Percentiles rank a stretch among this genome's conserved stretches.
phyloP scores from a whole-genome alignment of 73 alveolate genomes.

The Diophrys appendiculata region DNA sequence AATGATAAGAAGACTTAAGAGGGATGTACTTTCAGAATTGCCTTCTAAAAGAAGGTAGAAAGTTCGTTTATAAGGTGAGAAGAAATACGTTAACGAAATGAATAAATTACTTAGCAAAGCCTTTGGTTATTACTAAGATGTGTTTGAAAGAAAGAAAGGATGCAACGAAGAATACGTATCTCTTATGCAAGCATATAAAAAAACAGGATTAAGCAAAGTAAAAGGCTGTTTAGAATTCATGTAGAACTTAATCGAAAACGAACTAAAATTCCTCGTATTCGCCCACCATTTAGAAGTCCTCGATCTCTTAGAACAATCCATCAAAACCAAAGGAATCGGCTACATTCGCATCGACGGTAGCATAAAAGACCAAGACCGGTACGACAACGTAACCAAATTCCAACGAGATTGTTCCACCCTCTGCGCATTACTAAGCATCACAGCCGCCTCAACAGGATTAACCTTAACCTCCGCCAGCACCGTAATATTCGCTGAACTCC shows the following conservation, averaged over 20 bases:
- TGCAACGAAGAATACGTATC: constrained; percentile 1
- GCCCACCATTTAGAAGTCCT: constrained; percentile 93
- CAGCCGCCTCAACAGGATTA: constrained; percentile 93
- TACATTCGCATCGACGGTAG: constrained; percentile 96
- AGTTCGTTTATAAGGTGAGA: neutral
- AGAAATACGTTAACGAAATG: neutral
- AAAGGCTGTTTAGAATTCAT: constrained; percentile 76
- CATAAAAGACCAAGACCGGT: constrained; percentile 73
- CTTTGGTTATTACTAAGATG: too few species aligned
- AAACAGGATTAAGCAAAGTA: constrained; percentile 79
- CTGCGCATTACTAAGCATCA: constrained; percentile 87
- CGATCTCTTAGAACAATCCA: constrained; percentile 89
- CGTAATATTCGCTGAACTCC: constrained; percentile 95
- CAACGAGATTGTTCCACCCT: constrained; percentile 76
- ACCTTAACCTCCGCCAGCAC: constrained; percentile 97
- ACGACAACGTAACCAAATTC: constrained; percentile 83
- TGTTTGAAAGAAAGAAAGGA: too few species aligned
- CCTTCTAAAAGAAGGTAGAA: constrained; percentile 28
- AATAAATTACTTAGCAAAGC: too few species aligned
- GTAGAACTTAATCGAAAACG: constrained; percentile 56
- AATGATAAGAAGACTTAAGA: constrained; percentile 31
- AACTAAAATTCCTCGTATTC: constrained; percentile 80
- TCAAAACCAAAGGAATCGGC: constrained; percentile 69
- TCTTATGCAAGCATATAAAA: constrained; percentile 44
- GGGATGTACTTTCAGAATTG: constrained; percentile 24